Evolutionary conservation across 495 filamentous ascomycete species (phyloP), one percentile per base, ranked within the genome.

Genomic region (Aspergillus olivimuriae): DNA sequence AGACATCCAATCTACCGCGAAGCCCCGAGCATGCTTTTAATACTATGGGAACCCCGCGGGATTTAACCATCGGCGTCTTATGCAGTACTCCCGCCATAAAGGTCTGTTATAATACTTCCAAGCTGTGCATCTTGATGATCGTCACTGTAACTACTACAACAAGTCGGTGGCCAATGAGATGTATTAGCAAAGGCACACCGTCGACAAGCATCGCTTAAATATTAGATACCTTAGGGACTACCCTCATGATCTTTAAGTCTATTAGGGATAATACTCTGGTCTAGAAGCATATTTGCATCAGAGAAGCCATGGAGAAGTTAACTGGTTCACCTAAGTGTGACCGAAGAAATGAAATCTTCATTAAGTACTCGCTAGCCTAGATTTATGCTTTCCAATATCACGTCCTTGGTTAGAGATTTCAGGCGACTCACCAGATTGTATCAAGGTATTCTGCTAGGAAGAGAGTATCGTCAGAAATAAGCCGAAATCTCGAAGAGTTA

Each of bases 111-210:
- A 42, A 46, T 39, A 53, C 48, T 50, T 53, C 30, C 43, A 43
- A 43, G 37, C 20, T 20, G 39, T 48, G 28, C 51, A 53, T 37
- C 20, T 53, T 6, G 42, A 49, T 32, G 51, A 53, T 31, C 51
- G 51, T 41, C 46, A 53, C 41, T 53, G 46, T 40, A 49, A 53
- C 42, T 46, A 49, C 36, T 53, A 46, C 46, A 50, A 53, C 24
- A 26, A 46, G 41, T 21, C 46, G 31, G 41, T 53, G 14, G 46
- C 43, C 20, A 34, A 53, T 41, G 51, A 53, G 40, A 50, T 43
- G 46, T 26, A 39, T 36, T 34, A 39, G 38, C 35, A 46, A 31
- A 40, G 46, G 20, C 46, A 53, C 44, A 35, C 41, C n/a, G 46
- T 46, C 14, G 46, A 53, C 20, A 49, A 43, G 8, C 51, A 53